These are phyloP conservation scores for Areca catechu DNA, from an alignment of 176 grass and related monocot genomes.

Conservation along the genomic window DNA sequence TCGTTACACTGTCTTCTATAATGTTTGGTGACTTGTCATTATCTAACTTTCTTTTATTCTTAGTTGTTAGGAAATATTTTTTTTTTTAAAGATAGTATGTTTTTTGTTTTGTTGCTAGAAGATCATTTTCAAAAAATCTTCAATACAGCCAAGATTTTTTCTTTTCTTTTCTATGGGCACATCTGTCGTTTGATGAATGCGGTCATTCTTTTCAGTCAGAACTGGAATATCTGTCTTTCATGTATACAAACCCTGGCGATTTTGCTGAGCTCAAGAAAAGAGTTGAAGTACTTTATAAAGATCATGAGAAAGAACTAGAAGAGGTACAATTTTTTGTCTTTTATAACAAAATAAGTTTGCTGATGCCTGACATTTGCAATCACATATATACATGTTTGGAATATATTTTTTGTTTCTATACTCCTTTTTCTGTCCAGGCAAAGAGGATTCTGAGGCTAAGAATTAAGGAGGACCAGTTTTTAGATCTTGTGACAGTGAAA, in stretches of 20 bases:
- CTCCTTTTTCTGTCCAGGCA: conserved; percentile 45
- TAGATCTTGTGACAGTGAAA: conserved; percentile 74
- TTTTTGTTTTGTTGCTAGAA: too few relatives aligned
- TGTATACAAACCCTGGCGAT: conserved; percentile 70
- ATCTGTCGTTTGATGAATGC: neutral
- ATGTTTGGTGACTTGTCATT: too few relatives aligned
- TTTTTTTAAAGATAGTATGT: too few relatives aligned
- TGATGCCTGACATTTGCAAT: neutral
- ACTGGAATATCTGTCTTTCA: conserved; percentile 91
- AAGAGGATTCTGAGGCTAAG: conserved; percentile 78
- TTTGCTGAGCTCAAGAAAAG: conserved; percentile 78
- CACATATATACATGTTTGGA: conserved; percentile 20
- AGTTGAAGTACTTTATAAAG: conserved; percentile 63
- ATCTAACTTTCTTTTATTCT: too few relatives aligned
- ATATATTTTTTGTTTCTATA: conserved; percentile 17
- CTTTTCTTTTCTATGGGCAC: too few relatives aligned
- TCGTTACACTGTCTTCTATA: too few relatives aligned
- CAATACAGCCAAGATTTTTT: too few relatives aligned
- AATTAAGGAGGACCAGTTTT: conserved; percentile 81
- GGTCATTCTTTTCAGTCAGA: conserved; percentile 61
- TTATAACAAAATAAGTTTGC: too few relatives aligned
- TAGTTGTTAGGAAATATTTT: too few relatives aligned
- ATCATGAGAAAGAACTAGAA: conserved; percentile 84
- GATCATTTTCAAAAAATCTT: too few relatives aligned
- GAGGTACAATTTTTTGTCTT: conserved; percentile 46